Evolutionary conservation across 495 filamentous ascomycete species (phyloP), one percentile per base, ranked within the genome.

Genomic region (Aspergillus ellipticus): DNA sequence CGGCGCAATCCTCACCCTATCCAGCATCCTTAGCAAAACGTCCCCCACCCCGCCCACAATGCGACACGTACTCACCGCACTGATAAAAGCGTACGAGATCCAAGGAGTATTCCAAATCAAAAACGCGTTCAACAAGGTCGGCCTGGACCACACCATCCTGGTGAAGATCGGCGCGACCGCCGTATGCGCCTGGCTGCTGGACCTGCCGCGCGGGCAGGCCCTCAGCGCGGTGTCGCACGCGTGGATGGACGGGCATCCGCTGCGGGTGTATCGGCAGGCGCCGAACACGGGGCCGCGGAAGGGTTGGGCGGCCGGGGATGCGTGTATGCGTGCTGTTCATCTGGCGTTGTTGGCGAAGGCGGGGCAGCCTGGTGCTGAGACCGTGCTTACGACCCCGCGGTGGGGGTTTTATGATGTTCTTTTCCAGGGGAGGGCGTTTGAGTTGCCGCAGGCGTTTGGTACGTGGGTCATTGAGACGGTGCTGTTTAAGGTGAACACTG

Each of bases 51-150:
- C n/a, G 53, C 2, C 56, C n/a, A 61, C 42, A 9, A 41, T 10
- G 66, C 57, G 1, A 59, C 62, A 7, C 59, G 48, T 80, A 0
- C 57, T 77, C 11, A 43, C 47, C 7, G 70, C 68, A 7, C 37
- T 72, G 41, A 73, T 78, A 52, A 79, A 79, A 56, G 69, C 74
- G 1, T 78, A 79, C 48, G 76, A 80, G 54, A 74, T 80, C 41
- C 76, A 80, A 42, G 77, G 76, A 13, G 59, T 50, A 39, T 69
- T 73, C 42, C 74, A 72, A 16, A 59, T 73, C 3, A 35, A 50
- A 1, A 78, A 78, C 31, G 58, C 74, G 4, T 74, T 77, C 53
- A 78, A 79, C 50, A 37, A 33, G 0, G 47, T 60, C 20, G 77
- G 78, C 0, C 59, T 80, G 0, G 77, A 81, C 58, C 77, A 79